Base-by-base conservation (phyloP, 2,329 filamentous ascomycete species). In the Colletotrichum simmondsii region DNA sequence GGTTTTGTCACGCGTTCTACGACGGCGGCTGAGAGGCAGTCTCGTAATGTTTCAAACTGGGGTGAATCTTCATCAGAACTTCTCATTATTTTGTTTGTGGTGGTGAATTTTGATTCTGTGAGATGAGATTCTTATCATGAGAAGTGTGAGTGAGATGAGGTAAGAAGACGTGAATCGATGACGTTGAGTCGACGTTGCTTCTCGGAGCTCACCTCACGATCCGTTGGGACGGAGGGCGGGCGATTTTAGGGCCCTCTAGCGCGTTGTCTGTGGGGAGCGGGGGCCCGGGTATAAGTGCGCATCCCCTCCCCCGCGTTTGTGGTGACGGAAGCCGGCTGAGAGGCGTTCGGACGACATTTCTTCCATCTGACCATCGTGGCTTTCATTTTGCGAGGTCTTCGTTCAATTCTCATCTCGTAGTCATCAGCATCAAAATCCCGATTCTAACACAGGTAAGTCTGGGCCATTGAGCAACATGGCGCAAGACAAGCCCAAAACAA, bases 11-110 rank as follows among this genome's bases (percentile, higher is more conserved):
- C 87, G 72, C 87, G 90, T 62, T 90, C 89, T 65, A 96, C 89
- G 14, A 97, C 85, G 0, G 90, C 87, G 19, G 90, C 89, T 10
- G 93, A 93, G 73, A 97, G 85, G 78, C 90, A 94, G 77, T 97
- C 94, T 66, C 92, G 87, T 81, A 97, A 95, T 59, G 91, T 84
- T 65, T 91, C 88, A 79, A 75, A 74, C 11, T 75, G 72, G 7
- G 54, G 24, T 5, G 64, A 72, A 16, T 74, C 57, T 11, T 72
- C 56, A 32, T 72, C 70, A 8, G 53, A 19, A 8, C 32, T 30
- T 90, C 92, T 77, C 94, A 94, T 66, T 74, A 72, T 42, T 35
- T 19, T 7, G 24, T 16, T 24, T 28, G 5, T 76, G 71, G 26
- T 79, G 72, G 35, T 30, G 75, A 56, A 57, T 12, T 52, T 26